phyloP scores from a whole-genome alignment of 208 protist genomes.

The Leishmania martiniquensis region DNA sequence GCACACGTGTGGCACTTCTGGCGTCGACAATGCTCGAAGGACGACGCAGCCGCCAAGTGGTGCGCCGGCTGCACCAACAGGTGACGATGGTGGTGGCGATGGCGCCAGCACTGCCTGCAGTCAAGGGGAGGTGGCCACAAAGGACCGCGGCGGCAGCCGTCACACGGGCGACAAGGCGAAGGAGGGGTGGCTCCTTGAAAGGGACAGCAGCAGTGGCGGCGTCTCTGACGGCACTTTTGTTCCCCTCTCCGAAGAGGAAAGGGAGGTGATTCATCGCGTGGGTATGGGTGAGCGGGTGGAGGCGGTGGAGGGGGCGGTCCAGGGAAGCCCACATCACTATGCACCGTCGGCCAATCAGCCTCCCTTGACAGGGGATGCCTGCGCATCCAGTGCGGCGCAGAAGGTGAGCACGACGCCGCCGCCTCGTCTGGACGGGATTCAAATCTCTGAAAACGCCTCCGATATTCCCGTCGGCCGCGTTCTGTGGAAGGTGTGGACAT shows the following conservation, averaged over 20 bases:
- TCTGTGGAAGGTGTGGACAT: conserved; percentile 67
- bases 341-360: neutral
- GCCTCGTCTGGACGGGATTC: conserved; percentile 40
- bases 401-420: conserved; percentile 2
- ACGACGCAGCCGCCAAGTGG: neutral
- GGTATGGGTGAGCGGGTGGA: conserved; percentile 15
- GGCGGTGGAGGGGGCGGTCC: conserved; percentile 1
- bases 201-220: neutral
- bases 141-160: neutral
- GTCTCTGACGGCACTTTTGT: conserved; percentile 15
- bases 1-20: neutral
- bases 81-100: neutral
- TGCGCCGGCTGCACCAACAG: neutral
- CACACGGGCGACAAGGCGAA: neutral
- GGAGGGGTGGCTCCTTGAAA: too few species aligned
- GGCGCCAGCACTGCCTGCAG: neutral
- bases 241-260: conserved; percentile 11
- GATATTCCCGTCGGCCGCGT: conserved; percentile 81
- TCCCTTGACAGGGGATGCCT: neutral
- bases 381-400: neutral
- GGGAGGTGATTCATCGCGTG: conserved; percentile 19
- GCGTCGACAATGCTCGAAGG: neutral
- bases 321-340: neutral
- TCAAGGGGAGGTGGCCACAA: neutral
- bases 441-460: conserved; percentile 41